These are phyloP conservation scores for Cudoniella acicularis DNA, from an alignment of 495 filamentous ascomycete genomes.

Conservation along the genomic window DNA sequence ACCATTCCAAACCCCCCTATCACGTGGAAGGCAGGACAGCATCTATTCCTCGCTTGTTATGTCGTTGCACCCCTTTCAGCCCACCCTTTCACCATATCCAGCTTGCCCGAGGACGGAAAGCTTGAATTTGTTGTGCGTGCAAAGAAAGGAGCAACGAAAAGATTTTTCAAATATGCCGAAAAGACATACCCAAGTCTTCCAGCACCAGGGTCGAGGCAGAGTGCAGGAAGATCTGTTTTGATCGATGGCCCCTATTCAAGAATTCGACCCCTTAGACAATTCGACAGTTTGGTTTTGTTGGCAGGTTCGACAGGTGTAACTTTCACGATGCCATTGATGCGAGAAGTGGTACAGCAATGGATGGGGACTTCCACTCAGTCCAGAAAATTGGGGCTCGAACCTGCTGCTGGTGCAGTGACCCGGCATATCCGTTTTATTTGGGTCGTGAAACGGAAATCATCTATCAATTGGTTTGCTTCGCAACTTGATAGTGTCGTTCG, in stretches of 20 bases:
- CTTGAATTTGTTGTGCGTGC: slow-evolving; percentile 71
- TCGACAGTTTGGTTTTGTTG: slow-evolving; percentile 55
- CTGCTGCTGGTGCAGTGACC: slow-evolving; percentile 38
- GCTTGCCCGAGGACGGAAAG: slow-evolving; percentile 44
- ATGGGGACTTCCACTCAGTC: neutral
- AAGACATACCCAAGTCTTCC: slow-evolving; percentile 9
- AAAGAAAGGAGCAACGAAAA: slow-evolving; percentile 65
- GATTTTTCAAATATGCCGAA: slow-evolving; percentile 38
- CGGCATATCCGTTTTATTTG: slow-evolving; percentile 56
- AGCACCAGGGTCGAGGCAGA: neutral
- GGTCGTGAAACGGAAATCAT: slow-evolving; percentile 57
- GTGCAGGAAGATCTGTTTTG: slow-evolving; percentile 36
- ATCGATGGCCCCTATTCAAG: slow-evolving; percentile 54
- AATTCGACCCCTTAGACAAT: slow-evolving; percentile 50
- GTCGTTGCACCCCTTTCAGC: slow-evolving; percentile 63
- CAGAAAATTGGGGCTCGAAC: neutral
- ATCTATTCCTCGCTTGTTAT: slow-evolving; percentile 73
- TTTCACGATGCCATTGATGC: slow-evolving; percentile 52
- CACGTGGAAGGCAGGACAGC: slow-evolving; percentile 72
- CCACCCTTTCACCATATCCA: slow-evolving; percentile 79
- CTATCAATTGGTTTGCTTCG: slow-evolving; percentile 49
- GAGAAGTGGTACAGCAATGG: slow-evolving; percentile 43
- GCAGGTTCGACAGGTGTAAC: slow-evolving; percentile 56
- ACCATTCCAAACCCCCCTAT: slow-evolving; percentile 67
- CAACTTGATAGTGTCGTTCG: slow-evolving; percentile 42